Base-by-base conservation (phyloP, 2,329 filamentous ascomycete species). In the Cyphellophora attinorum region DNA sequence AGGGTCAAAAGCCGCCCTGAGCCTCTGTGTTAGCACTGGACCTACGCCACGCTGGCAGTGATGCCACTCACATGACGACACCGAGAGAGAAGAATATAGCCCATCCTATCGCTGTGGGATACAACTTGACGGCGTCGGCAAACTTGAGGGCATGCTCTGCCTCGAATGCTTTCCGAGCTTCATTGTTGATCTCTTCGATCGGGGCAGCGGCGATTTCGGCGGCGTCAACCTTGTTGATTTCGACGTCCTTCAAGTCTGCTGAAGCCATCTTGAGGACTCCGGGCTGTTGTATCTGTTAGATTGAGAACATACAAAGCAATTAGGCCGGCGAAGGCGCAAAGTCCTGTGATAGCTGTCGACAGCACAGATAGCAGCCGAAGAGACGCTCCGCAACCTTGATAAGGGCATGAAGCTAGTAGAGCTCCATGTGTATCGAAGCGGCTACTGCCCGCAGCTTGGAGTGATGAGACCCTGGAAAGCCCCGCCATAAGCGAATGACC, bases 1-100 rank as follows among this genome's bases (percentile, higher is more conserved):
- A 0, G 74, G 71, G 50, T 80, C 76, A 47, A 79, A 81, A 5
- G 43, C 47, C 28, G 37, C 39, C 39, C 35, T 42, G 13, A 12
- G 21, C 12, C 38, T 15, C 19, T 8, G 8, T 8, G 21, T 25
- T 23, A 35, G 13, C 13, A 31, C 12, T 28, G 16, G 29, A 11
- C 19, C 86, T 86, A 64, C 79, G 84, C 49, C 88, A 75, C 33
- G 89, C 65, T 48, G 74, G 78, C 41, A 89, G 68, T 53, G 93
- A 83, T 62, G 88, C 93, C 19, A 34, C 44, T 47, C 31, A 46
- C 54, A 57, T 56, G 32, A 57, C 50, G 5, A 55, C 52, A 6
- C 51, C 51, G 11, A 56, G 31, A 6, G 51, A 56, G 38, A 57
- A 55, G 39, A 56, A 53, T 12, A 51, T 18, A 8, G 54, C 50